A percentile compares a stretch with the other conserved stretches of the same genome.
These are phyloP conservation scores for Pleurotus tuber-regium DNA, from an alignment of 768 basidiomycete genomes.

Conservation along the genomic window DNA sequence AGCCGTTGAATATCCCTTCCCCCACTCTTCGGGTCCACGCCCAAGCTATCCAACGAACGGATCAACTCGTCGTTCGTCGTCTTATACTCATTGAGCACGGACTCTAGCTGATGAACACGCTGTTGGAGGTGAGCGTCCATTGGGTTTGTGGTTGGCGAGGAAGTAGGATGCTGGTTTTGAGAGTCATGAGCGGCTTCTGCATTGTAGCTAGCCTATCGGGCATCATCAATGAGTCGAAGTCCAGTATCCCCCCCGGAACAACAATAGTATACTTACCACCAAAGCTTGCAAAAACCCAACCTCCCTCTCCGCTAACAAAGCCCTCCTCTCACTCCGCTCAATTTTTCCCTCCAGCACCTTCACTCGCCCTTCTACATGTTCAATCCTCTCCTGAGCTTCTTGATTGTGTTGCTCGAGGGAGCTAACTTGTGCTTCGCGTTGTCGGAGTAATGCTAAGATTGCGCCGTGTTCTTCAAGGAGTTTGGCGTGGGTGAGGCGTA, in stretches of 20 bases:
- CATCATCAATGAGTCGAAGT: no score
- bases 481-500: conserved; percentile 61
- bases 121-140: conserved; percentile 37
- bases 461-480: conserved; percentile 69
- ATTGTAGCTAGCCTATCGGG: conserved; percentile 56
- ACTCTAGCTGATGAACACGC: conserved; percentile 54
- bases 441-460: conserved; percentile 47
- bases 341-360: conserved; percentile 36
- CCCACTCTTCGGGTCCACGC: conserved; percentile 31
- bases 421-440: conserved; percentile 50
- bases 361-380: conserved; percentile 33
- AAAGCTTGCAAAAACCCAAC: conserved; percentile 65
- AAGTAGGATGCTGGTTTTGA: conserved; percentile 14
- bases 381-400: conserved; percentile 32
- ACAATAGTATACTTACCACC: conserved; percentile 43
- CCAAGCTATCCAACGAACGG: conserved; percentile 45
- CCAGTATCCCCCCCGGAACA: background rate
- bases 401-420: conserved; percentile 34
- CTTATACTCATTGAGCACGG: conserved; percentile 55
- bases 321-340: conserved; percentile 26
- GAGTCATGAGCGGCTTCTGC: conserved; percentile 48
- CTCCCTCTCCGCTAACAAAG: conserved; percentile 48
- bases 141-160: conserved; percentile 7
- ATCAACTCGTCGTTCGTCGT: conserved; percentile 41
- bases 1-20: conserved; percentile 29